These are phyloP conservation scores for Pistacia integerrima DNA, from an alignment of 345 rosid genomes.

Conservation along the genomic window DNA sequence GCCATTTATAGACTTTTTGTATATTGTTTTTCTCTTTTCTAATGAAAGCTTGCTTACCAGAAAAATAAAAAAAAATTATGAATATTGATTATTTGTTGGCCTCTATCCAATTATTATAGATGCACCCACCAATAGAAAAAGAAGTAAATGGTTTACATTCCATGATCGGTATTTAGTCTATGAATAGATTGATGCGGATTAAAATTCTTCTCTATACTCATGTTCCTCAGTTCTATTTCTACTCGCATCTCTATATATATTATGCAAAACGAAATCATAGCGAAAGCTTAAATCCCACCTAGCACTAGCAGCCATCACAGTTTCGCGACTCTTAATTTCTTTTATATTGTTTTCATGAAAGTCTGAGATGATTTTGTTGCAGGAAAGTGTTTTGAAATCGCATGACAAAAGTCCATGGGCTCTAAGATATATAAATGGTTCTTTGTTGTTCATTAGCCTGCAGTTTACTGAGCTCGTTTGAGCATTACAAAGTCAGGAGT, in stretches of 20 bases:
- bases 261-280: too few relatives aligned
- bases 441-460: neutral
- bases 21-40: too few relatives aligned
- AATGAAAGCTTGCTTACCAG: too few relatives aligned
- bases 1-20: too few relatives aligned
- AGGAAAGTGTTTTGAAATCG: slow-evolving; percentile 13
- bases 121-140: neutral
- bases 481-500: neutral
- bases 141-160: neutral
- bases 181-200: neutral
- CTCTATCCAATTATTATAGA: neutral
- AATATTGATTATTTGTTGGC: neutral
- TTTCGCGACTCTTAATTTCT: too few relatives aligned
- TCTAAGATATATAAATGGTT: neutral
- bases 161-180: neutral
- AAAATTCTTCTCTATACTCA: neutral
- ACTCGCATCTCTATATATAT: neutral
- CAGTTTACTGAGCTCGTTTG: neutral
- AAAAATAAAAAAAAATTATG: neutral
- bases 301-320: too few relatives aligned
- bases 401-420: neutral
- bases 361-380: slow-evolving; percentile 4
- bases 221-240: neutral
- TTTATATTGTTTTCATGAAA: neutral
- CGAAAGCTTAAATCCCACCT: too few relatives aligned